Evolutionary conservation across 2,329 filamentous ascomycete species (phyloP).

Genomic region (Botrytis hyacinthi): DNA sequence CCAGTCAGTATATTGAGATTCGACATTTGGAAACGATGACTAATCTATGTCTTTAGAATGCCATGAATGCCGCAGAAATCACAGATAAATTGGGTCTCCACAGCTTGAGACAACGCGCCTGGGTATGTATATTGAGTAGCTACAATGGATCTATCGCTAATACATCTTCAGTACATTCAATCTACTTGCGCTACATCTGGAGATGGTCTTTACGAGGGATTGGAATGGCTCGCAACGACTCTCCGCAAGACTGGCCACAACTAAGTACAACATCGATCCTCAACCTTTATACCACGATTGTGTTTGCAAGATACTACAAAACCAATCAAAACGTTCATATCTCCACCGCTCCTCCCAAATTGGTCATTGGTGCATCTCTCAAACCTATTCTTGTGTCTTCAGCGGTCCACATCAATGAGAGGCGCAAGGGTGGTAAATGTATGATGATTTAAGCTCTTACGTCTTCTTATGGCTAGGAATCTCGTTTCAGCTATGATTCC

Average conservation of each 20-base stretch:
- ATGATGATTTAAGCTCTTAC: slow-evolving; percentile 38
- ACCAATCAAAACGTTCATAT: slow-evolving; percentile 38
- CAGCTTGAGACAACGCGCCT: slow-evolving; percentile 96
- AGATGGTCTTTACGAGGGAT: slow-evolving; percentile 99
- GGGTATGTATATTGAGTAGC: slow-evolving; percentile 66
- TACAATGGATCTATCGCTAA: slow-evolving; percentile 25
- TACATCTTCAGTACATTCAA: slow-evolving; percentile 80
- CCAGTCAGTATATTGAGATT: slow-evolving; percentile 61
- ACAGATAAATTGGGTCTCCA: slow-evolving; percentile 99
- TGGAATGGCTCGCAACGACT: slow-evolving; percentile 85
- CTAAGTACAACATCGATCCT: slow-evolving; percentile 44
- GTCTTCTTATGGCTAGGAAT: slow-evolving; percentile 35
- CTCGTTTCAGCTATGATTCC: slow-evolving; percentile 32
- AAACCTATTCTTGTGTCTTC: slow-evolving; percentile 38
- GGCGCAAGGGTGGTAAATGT: slow-evolving; percentile 41
- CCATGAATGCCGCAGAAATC: slow-evolving; percentile 99
- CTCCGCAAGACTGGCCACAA: slow-evolving; percentile 72
- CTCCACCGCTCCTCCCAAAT: slow-evolving; percentile 35
- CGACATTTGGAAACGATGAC: slow-evolving; percentile 9
- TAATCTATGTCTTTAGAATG: slow-evolving; percentile 62
- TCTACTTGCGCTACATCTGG: slow-evolving; percentile 98
- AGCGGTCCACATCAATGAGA: slow-evolving; percentile 38
- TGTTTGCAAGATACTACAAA: slow-evolving; percentile 31
- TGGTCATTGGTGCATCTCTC: slow-evolving; percentile 36
- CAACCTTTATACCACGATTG: slow-evolving; percentile 27